Evolutionary conservation across 2,329 filamentous ascomycete species (phyloP).

Genomic region (Penicillium sp.): DNA sequence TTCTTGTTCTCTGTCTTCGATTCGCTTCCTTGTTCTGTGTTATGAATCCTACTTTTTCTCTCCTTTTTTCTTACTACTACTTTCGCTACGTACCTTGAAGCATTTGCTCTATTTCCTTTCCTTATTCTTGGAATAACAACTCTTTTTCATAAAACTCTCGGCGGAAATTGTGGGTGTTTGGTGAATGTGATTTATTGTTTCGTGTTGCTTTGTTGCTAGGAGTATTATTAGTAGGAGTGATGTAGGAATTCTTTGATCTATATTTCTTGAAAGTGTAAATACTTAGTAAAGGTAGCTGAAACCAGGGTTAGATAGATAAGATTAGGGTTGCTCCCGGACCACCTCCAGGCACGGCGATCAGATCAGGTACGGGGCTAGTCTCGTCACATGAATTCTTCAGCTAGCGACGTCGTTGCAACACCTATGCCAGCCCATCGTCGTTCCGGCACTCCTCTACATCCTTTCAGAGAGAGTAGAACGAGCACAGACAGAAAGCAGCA

Average conservation of each 20-base stretch:
- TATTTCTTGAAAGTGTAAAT: too few species aligned
- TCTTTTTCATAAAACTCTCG: background rate
- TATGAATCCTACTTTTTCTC: constrained; percentile 17
- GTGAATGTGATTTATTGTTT: background rate
- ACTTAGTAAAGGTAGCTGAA: too few species aligned
- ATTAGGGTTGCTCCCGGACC: background rate
- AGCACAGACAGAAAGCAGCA: background rate
- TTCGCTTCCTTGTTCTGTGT: constrained; percentile 20
- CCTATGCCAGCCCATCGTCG: background rate
- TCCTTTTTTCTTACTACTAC: constrained; percentile 19
- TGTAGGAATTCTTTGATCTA: too few species aligned
- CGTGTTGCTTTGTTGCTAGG: background rate
- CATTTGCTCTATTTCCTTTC: background rate
- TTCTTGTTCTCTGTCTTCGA: constrained; percentile 18
- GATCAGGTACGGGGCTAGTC: too few species aligned
- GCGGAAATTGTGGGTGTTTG: too few species aligned
- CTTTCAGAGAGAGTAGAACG: background rate
- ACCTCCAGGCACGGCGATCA: background rate
- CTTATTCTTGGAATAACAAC: constrained; percentile 4
- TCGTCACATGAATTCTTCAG: background rate
- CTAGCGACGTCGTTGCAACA: background rate
- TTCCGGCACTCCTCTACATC: background rate
- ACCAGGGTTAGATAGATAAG: background rate
- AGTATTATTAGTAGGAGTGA: too few species aligned
- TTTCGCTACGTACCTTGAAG: constrained; percentile 5